Conservation (phyloP, 2,329 filamentous ascomycete genomes). For the Gremmenia infestans region DNA sequence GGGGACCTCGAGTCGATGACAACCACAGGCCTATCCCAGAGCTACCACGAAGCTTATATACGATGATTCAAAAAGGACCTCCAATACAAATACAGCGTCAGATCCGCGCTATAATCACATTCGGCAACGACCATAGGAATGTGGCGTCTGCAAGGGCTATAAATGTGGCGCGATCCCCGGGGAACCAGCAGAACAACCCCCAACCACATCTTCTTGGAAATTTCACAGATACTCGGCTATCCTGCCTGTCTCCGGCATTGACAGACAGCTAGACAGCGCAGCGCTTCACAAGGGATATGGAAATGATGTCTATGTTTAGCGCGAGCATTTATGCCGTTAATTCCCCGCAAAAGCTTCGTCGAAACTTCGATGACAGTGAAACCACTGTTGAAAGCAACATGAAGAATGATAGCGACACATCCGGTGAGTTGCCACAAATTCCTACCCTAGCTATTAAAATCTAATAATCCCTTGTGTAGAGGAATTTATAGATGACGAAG, state of each 20-base stretch:
- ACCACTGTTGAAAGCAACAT: background rate
- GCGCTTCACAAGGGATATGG: background rate
- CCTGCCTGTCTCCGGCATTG: background rate
- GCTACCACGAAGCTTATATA: too few relatives aligned
- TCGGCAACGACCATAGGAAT: too few relatives aligned
- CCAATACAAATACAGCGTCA: too few relatives aligned
- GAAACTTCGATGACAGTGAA: background rate
- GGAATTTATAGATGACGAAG: background rate
- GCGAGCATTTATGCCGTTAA: background rate
- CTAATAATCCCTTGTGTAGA: background rate
- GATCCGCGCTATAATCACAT: too few relatives aligned
- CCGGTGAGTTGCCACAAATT: background rate
- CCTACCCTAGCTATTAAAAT: background rate
- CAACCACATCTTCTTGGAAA: too few relatives aligned
- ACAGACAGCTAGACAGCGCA: background rate
- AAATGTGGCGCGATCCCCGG: too few relatives aligned
- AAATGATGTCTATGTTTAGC: background rate
- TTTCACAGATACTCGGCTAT: too few relatives aligned
- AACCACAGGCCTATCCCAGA: too few relatives aligned
- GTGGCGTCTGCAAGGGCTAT: too few relatives aligned
- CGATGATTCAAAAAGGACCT: too few relatives aligned
- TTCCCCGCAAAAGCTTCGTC: background rate
- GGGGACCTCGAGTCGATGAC: too few relatives aligned
- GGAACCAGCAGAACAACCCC: too few relatives aligned
- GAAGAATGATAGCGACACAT: background rate